A percentile compares a stretch with the other conserved stretches of the same genome.
These are phyloP conservation scores for Diaporthe sp. DNA, from an alignment of 2,329 filamentous ascomycete species.

Conservation along the genomic window DNA sequence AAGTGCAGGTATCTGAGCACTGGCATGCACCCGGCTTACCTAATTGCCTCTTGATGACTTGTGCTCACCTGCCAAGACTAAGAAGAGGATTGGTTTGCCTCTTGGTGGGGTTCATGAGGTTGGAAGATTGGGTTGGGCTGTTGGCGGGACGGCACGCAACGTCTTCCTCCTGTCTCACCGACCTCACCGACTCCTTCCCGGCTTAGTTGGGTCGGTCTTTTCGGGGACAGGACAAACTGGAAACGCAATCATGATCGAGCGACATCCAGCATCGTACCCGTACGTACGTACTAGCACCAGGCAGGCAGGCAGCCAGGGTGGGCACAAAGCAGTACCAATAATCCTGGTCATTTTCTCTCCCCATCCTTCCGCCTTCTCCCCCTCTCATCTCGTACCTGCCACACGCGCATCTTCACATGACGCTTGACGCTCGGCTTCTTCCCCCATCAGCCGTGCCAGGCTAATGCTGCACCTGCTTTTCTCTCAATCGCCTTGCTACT, in stretches of 20 bases:
- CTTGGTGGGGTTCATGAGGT: neutral
- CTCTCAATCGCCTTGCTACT: neutral
- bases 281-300: neutral
- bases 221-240: neutral
- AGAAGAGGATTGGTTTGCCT: neutral
- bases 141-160: conserved; percentile 7
- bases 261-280: neutral
- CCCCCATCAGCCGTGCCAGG: neutral
- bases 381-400: neutral
- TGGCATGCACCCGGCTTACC: neutral
- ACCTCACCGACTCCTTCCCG: neutral
- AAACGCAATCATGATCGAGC: neutral
- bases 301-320: neutral
- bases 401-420: neutral
- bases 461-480: neutral
- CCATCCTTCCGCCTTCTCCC: neutral
- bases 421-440: conserved; percentile 3
- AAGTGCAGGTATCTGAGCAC: neutral
- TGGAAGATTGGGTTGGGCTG: neutral
- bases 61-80: too few relatives aligned
- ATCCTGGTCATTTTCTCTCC: neutral
- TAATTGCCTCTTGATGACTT: neutral
- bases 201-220: neutral
- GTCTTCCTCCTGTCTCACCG: neutral
- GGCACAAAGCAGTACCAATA: too few relatives aligned